Evolutionary conservation across 2,329 filamentous ascomycete species (phyloP).

Genomic region (Shiraia bambusicola): DNA sequence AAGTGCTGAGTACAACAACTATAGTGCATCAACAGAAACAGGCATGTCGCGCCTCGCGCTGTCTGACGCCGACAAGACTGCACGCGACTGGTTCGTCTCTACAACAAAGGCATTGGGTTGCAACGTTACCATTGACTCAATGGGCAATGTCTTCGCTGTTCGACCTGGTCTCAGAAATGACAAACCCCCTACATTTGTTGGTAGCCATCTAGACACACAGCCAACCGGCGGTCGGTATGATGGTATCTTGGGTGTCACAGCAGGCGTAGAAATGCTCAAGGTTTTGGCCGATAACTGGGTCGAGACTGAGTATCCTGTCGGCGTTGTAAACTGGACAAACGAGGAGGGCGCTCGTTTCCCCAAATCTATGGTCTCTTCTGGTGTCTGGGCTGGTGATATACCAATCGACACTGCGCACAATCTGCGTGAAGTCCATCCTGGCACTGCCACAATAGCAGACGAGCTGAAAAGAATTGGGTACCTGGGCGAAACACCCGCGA

Average conservation of each 20-base stretch:
- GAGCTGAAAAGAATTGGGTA: slow-evolving; percentile 74
- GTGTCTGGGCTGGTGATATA: slow-evolving; percentile 73
- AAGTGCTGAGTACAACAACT: slow-evolving; percentile 36
- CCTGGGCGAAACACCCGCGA: slow-evolving; percentile 60
- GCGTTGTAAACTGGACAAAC: slow-evolving; percentile 78
- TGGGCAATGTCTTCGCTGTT: slow-evolving; percentile 80
- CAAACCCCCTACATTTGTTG: slow-evolving; percentile 64
- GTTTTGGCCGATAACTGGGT: slow-evolving; percentile 67
- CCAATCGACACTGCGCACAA: slow-evolving; percentile 61
- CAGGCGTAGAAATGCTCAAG: slow-evolving; percentile 71
- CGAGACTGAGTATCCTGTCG: slow-evolving; percentile 70
- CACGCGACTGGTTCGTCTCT: slow-evolving; percentile 73
- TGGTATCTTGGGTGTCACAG: slow-evolving; percentile 72
- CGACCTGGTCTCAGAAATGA: slow-evolving; percentile 62
- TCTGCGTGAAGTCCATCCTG: slow-evolving; percentile 63
- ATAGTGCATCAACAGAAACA: slow-evolving; percentile 57
- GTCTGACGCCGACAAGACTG: slow-evolving; percentile 69
- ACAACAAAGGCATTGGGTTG: slow-evolving; percentile 66
- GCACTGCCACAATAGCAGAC: slow-evolving; percentile 62
- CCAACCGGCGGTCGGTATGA: slow-evolving; percentile 69
- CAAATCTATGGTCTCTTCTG: slow-evolving; percentile 71
- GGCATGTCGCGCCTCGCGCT: slow-evolving; percentile 77
- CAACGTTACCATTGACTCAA: slow-evolving; percentile 66
- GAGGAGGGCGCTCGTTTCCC: slow-evolving; percentile 83
- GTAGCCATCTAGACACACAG: slow-evolving; percentile 63